phyloP scores from a whole-genome alignment of 495 filamentous ascomycete species.

The Achaetomiella virescens region DNA sequence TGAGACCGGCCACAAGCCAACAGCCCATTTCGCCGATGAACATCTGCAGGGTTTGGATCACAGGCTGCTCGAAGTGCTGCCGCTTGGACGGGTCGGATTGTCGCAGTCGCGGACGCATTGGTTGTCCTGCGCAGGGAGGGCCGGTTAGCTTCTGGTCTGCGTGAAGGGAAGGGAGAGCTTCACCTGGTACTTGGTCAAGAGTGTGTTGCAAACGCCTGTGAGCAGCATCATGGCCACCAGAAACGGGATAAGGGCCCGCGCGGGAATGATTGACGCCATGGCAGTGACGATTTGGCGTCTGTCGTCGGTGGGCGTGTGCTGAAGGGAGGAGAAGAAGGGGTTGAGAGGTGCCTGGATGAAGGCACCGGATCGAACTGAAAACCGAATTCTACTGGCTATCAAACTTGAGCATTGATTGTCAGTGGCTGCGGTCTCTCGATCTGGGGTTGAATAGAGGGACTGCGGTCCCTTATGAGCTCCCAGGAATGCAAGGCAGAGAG shows the following conservation, averaged over 20 bases:
- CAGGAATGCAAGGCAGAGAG: constrained; percentile 1
- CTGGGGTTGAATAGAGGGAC: constrained; percentile 3
- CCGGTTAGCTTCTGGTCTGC: background rate
- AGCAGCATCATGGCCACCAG: constrained; percentile 88
- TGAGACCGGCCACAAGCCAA: constrained; percentile 74
- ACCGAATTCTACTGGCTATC: background rate
- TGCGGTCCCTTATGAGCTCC: background rate
- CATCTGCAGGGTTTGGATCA: constrained; percentile 93
- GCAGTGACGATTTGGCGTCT: background rate
- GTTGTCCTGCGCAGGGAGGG: constrained; percentile 62
- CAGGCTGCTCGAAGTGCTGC: constrained; percentile 80
- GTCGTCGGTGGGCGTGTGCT: background rate
- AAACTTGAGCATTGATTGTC: background rate
- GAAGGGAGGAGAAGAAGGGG: background rate
- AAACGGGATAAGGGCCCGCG: constrained; percentile 63
- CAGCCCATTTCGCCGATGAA: constrained; percentile 89
- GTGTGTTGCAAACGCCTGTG: constrained; percentile 89
- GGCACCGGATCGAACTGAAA: constrained; percentile 3
- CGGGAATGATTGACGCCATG: constrained; percentile 37
- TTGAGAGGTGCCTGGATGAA: constrained; percentile 5
- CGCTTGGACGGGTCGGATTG: constrained; percentile 61
- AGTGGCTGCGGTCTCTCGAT: background rate
- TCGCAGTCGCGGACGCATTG: constrained; percentile 92
- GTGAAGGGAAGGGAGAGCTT: constrained; percentile 11
- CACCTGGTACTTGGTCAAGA: constrained; percentile 96